These are phyloP conservation scores for Ascodesmis nigricans DNA, from an alignment of 495 filamentous ascomycete species.

Conservation along the genomic window DNA sequence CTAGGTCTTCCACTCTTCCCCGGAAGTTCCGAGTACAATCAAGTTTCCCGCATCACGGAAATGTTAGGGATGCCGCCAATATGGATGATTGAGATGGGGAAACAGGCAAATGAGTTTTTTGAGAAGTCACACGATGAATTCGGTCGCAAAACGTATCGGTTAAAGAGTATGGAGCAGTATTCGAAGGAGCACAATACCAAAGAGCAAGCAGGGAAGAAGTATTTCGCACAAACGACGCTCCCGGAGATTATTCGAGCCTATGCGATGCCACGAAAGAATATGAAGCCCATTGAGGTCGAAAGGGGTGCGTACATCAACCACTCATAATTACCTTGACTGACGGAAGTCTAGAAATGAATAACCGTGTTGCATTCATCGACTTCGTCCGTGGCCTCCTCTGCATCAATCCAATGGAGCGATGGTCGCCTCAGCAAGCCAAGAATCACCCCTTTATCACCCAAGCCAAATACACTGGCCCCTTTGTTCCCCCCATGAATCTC, in stretches of 20 bases:
- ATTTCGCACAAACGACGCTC: conserved; percentile 80
- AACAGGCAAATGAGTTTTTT: conserved; percentile 93
- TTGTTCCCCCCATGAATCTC: conserved; percentile 92
- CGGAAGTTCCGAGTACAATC: conserved; percentile 97
- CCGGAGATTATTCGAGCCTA: conserved; percentile 96
- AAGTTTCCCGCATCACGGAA: conserved; percentile 89
- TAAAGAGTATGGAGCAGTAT: conserved; percentile 96
- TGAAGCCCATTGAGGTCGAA: conserved; percentile 94
- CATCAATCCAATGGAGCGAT: conserved; percentile 89
- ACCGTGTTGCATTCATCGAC: conserved; percentile 94
- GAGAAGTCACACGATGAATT: conserved; percentile 77
- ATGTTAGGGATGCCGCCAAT: conserved; percentile 93
- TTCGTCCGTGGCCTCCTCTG: conserved; percentile 89
- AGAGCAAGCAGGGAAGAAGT: conserved; percentile 98
- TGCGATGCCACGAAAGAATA: conserved; percentile 95
- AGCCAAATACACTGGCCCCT: conserved; percentile 85
- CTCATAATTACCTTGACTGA: conserved; percentile 3
- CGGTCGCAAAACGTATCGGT: conserved; percentile 65
- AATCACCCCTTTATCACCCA: conserved; percentile 98
- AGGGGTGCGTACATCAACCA: conserved; percentile 55
- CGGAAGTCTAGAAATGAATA: conserved; percentile 63
- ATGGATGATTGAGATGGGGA: conserved; percentile 99
- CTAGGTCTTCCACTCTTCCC: conserved; percentile 88
- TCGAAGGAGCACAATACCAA: conserved; percentile 86
- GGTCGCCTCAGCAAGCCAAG: conserved; percentile 96